phyloP scores from a whole-genome alignment of 768 basidiomycete genomes.

The Kwoniella dendrophila region DNA sequence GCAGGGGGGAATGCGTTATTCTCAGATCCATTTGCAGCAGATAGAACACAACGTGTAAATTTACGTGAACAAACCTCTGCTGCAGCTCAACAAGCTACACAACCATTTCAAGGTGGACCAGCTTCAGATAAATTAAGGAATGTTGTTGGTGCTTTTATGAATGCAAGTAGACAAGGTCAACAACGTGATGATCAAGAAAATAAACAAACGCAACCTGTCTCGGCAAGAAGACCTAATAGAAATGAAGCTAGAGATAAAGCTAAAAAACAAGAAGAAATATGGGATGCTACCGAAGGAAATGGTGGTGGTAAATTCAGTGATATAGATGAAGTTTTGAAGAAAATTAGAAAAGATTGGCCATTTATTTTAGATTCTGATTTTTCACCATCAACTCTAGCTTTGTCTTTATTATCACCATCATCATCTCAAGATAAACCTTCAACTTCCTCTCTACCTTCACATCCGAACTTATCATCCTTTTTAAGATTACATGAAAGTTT shows the following conservation, averaged over 20 bases:
- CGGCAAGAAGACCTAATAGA: constrained; percentile 26
- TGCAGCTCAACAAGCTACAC: constrained; percentile 30
- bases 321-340: constrained; percentile 84
- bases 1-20: constrained; percentile 24
- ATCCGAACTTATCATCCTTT: constrained; percentile 45
- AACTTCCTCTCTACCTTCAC: constrained; percentile 28
- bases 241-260: constrained; percentile 27
- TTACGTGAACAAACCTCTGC: constrained; percentile 37
- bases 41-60: constrained; percentile 43
- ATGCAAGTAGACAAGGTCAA: constrained; percentile 29
- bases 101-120: constrained; percentile 26
- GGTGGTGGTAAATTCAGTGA: constrained; percentile 66
- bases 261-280: constrained; percentile 24
- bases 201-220: constrained; percentile 6
- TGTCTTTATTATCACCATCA: constrained; percentile 67
- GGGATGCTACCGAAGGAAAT: constrained; percentile 32
- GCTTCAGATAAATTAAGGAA: constrained; percentile 44
- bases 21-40: constrained; percentile 48
- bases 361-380: constrained; percentile 68
- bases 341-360: constrained; percentile 88
- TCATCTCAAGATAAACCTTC: constrained; percentile 5
- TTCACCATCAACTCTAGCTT: constrained; percentile 88
- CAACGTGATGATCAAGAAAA: no score
- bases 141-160: constrained; percentile 51
- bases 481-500: constrained; percentile 46